Evolutionary conservation across 805 yeast genomes (phyloP), one percentile per base, ranked within the genome.

Genomic region (Saccharomycopsis amapae): DNA sequence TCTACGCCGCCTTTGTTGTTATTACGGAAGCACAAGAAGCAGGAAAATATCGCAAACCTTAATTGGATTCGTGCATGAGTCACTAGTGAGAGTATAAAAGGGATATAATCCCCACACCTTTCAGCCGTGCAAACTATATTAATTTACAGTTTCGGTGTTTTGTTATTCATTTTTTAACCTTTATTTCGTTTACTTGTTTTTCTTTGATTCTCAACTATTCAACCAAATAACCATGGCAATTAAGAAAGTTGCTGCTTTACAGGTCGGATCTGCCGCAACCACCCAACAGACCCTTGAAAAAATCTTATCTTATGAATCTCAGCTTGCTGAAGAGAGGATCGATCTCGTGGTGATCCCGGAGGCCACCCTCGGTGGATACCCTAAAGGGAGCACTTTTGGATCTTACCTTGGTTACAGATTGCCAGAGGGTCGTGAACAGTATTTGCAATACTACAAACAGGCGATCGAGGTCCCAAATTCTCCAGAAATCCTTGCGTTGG

Each of bases 281-380:
- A 67, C 71, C 2, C 53, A 58, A 23, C 63, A 56, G 19, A 69
- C 73, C 3, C 46, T 69, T 25, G 55, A 56, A 9, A 65, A 66
- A 45, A 66, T 69, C 36, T 50, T 69, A 13, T 56, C 66, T 2
- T 68, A 62, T 51, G 72, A 68, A 49, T 47, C 56, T 10, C 64
- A 67, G 44, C 55, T 69, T 26, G 58, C 54, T 38, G 57, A 55
- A 1, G 51, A 58, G 7, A 58, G 63, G 1, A 65, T 64, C 20
- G 59, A 62, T 25, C 55, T 69, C 28, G 68, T 69, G 15, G 71
- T 69, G n/a, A 53, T 69, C 36, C 75, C 75, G 18, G 75, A 69
- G 50, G 73, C 72, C 18, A 55, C 65, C 1, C 51, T 69, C n/a
- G 73, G 73, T 17, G 75, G 73, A 3, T 69, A 69, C 49, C 73